Evolutionary conservation across 1,284 basidiomycete genomes (phyloP).

Genomic region (Pseudozyma flocculosa): DNA sequence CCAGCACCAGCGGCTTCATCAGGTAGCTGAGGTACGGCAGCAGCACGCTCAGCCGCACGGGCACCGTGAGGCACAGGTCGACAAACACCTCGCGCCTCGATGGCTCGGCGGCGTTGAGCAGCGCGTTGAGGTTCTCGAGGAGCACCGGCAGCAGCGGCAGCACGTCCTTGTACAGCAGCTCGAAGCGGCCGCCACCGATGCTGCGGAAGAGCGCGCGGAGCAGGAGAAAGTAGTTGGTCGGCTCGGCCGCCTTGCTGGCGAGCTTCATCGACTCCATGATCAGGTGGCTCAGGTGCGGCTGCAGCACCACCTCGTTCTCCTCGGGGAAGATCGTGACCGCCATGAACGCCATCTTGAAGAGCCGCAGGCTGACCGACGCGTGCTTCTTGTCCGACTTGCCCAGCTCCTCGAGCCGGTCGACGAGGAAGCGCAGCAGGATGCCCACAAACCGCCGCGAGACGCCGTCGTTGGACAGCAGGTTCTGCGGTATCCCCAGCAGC

Average conservation of each 20-base stretch:
- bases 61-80: slow-evolving; percentile 95
- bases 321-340: slow-evolving; percentile 79
- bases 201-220: slow-evolving; percentile 91
- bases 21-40: slow-evolving; percentile 92
- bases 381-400: slow-evolving; percentile 80
- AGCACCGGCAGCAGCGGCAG: slow-evolving; percentile 93
- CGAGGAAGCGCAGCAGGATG: slow-evolving; percentile 84
- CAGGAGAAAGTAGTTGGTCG: slow-evolving; percentile 91
- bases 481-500: slow-evolving; percentile 82
- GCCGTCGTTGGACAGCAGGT: slow-evolving; percentile 77
- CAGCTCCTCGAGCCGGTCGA: slow-evolving; percentile 75
- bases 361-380: slow-evolving; percentile 73
- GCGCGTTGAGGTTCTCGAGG: slow-evolving; percentile 82
- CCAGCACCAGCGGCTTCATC: slow-evolving; percentile 93
- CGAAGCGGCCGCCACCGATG: slow-evolving; percentile 96
- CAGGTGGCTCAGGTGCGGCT: slow-evolving; percentile 86
- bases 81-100: slow-evolving; percentile 66
- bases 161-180: slow-evolving; percentile 93
- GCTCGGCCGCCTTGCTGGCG: slow-evolving; percentile 85
- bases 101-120: slow-evolving; percentile 55
- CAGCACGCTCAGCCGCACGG: slow-evolving; percentile 89
- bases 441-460: slow-evolving; percentile 89
- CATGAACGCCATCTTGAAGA: slow-evolving; percentile 96
- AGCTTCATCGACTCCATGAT: slow-evolving; percentile 97
- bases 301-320: slow-evolving; percentile 85